Conservation (phyloP, 208 protist genomes). For the Leishmania amazonensis region DNA sequence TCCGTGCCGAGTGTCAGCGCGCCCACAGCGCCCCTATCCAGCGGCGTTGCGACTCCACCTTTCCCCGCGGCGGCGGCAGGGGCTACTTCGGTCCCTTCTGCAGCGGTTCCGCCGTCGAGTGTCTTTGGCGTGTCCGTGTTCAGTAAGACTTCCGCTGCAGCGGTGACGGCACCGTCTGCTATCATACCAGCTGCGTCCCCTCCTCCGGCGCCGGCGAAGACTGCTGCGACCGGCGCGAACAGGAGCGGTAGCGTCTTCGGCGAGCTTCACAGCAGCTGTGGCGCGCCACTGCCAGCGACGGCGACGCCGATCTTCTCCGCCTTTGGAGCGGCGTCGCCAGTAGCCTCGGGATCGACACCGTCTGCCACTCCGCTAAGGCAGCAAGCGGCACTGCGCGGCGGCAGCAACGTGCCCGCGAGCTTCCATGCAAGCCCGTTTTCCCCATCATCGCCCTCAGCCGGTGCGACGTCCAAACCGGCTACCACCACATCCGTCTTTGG, state of each 20-base stretch:
- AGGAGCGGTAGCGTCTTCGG: conserved; percentile 5
- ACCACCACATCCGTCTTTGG: conserved; percentile 2
- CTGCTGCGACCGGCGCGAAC: not conserved
- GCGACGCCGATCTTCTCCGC: not conserved
- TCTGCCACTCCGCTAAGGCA: not conserved
- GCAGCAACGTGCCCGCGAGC: not conserved
- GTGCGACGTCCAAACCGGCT: not conserved
- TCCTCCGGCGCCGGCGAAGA: not conserved
- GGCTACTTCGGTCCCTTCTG: not conserved
- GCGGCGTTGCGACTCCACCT: not conserved
- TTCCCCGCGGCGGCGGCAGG: not conserved
- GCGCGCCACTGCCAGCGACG: not conserved
- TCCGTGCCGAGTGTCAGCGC: not conserved
- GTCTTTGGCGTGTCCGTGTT: not conserved
- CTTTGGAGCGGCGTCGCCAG: not conserved
- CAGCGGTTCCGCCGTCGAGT: not conserved
- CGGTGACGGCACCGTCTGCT: not conserved
- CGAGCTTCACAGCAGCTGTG: not conserved
- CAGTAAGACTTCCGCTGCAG: not conserved
- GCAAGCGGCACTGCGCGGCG: not conserved
- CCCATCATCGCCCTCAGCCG: too few relatives aligned
- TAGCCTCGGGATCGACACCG: not conserved
- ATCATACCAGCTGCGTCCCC: not conserved
- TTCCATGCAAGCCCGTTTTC: not conserved
- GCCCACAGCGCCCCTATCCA: not conserved